Base-by-base conservation (phyloP, 306 rosid species). In the Abrus precatorius region DNA sequence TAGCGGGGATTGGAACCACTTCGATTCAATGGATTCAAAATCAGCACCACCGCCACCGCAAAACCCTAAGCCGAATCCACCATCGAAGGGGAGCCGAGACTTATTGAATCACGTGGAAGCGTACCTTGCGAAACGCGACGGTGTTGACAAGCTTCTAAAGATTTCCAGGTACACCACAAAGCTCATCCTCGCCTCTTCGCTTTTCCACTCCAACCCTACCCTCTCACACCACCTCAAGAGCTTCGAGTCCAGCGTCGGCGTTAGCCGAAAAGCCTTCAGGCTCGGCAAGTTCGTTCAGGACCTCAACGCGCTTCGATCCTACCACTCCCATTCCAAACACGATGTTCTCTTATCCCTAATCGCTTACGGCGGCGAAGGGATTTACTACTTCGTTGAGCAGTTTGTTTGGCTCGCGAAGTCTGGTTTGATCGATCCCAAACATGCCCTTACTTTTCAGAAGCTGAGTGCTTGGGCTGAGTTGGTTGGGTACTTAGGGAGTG, bases 91-190 rank as follows among this genome's bases (percentile, higher is more conserved):
- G 2, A 14, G 80, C 3, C 80, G 88, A 85, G 97, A 95, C 45
- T 83, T 95, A 50, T 43, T 91, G 70, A 85, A 72, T 73, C 97
- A 90, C 68, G 86, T 91, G 13, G 99, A 93, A 88, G 76, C 87
- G 7, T 93, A 93, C 71, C 97, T 95, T 47, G 90, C 99, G 0
- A 95, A 92, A 72, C 85, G 97, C 34, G 99, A 95, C 77, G 99
- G 97, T 82, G 97, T 95, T 2, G 99, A 95, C 90, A 93, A 95
- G 85, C 95, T 95, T 27, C 95, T 95, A 83, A 95, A 95, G 68
- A 91, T 93, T 44, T 91, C 91, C 34, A 72, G 99, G 45, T 95
- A 95, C 91, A 81, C 93, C 73, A 14, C 95, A 29, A 95, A 95
- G 73, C 84, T 93, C 78, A 69, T 91, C 60, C 87, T 95, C 72